phyloP scores from a whole-genome alignment of 768 basidiomycete genomes.

The Suillus variegatus region DNA sequence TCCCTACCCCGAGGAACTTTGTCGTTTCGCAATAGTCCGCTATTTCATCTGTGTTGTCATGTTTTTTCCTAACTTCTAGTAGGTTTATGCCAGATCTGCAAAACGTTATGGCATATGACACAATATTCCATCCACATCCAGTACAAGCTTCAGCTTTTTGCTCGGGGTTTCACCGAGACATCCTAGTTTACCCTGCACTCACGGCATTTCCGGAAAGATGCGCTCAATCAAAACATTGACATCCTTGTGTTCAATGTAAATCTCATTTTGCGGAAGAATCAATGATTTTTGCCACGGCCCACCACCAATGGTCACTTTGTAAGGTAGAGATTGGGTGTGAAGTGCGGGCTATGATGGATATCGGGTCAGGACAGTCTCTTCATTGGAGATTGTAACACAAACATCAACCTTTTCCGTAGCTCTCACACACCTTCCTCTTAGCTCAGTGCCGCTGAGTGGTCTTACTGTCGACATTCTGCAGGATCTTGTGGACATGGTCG shows the following conservation, averaged over 20 bases:
- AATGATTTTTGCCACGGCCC: not conserved
- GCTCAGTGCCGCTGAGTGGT: not conserved
- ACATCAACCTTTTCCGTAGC: not conserved
- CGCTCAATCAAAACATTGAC: not conserved
- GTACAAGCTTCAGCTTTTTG: too few species aligned
- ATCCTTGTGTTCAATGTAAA: not conserved
- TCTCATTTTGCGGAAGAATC: not conserved
- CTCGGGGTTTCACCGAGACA: not conserved
- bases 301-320: not conserved
- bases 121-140: too few species aligned
- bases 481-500: not conserved
- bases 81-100: too few species aligned
- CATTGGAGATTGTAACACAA: not conserved
- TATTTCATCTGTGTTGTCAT: too few species aligned
- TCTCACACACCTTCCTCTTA: not conserved
- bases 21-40: too few species aligned
- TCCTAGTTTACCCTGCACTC: not conserved
- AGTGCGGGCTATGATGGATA: not conserved
- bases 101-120: too few species aligned
- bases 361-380: not conserved
- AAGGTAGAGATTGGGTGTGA: not conserved
- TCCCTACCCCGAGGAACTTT: too few species aligned
- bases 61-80: too few species aligned
- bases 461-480: not conserved
- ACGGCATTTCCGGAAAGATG: not conserved